A percentile compares a stretch with the other conserved stretches of the same genome.
Evolutionary conservation across 2,329 filamentous ascomycete species (phyloP).

Genomic region (Fusarium graminum): DNA sequence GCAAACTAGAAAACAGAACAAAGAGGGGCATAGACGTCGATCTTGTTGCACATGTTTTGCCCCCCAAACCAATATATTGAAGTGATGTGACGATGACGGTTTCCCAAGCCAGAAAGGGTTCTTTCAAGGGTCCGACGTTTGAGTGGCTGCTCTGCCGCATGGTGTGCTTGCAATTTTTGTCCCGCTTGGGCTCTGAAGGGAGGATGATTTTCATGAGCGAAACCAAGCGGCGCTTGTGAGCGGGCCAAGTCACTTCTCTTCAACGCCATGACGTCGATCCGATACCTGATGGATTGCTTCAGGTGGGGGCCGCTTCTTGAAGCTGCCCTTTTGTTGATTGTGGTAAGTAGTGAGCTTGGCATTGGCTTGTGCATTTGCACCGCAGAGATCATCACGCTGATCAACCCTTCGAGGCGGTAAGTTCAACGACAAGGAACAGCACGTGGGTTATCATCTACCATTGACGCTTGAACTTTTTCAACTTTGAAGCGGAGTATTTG

Average conservation of each 20-base stretch:
- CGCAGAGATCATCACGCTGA: conserved; percentile 31
- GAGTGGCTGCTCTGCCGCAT: conserved; percentile 29
- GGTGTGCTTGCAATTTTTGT: conserved; percentile 17
- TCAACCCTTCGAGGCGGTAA: conserved; percentile 22
- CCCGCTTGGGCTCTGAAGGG: conserved; percentile 14
- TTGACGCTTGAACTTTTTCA: background rate
- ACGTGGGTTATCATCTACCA: conserved; percentile 25
- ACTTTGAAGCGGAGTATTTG: background rate
- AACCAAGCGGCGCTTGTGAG: conserved; percentile 32
- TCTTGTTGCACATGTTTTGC: conserved; percentile 18
- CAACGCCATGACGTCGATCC: conserved; percentile 45
- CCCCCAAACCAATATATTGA: conserved; percentile 8
- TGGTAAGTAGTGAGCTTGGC: conserved; percentile 13
- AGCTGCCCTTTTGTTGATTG: conserved; percentile 26
- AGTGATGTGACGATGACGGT: conserved; percentile 33
- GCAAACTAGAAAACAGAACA: conserved; percentile 7
- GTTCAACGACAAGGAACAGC: conserved; percentile 15
- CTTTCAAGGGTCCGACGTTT: conserved; percentile 34
- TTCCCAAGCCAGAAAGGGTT: conserved; percentile 17
- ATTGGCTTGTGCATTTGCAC: conserved; percentile 11
- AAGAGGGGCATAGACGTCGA: conserved; percentile 39
- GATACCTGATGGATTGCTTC: conserved; percentile 32
- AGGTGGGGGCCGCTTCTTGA: conserved; percentile 33
- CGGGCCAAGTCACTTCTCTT: conserved; percentile 24
- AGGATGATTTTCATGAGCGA: conserved; percentile 22